Conservation (phyloP, 345 rosid genomes). For the Boechera retrofracta region DNA sequence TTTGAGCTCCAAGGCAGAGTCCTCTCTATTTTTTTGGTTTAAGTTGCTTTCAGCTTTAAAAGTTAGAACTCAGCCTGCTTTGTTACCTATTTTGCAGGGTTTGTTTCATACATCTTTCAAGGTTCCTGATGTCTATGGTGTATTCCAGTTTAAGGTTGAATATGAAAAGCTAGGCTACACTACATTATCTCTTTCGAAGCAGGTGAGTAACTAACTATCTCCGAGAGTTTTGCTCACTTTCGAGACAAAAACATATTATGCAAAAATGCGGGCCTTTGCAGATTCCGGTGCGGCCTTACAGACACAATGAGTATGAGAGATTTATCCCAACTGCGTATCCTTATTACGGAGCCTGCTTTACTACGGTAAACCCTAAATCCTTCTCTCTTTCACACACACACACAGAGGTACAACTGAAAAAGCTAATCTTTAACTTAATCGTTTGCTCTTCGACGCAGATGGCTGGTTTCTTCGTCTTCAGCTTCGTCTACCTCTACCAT, state of each 20-base stretch:
- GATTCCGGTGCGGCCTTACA: constrained; percentile 75
- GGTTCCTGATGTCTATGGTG: constrained; percentile 83
- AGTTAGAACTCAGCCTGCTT: constrained; percentile 26
- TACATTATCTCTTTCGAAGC: constrained; percentile 69
- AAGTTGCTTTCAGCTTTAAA: neutral
- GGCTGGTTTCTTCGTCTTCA: constrained; percentile 78
- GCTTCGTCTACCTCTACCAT: constrained; percentile 66
- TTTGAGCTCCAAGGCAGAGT: constrained; percentile 6
- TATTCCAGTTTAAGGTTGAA: constrained; percentile 80
- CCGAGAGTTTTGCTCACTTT: neutral
- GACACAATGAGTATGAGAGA: constrained; percentile 74
- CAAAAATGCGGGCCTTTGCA: constrained; percentile 40
- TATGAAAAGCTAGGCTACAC: constrained; percentile 74
- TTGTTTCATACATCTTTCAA: constrained; percentile 63
- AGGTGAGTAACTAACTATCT: constrained; percentile 47
- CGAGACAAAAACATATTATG: neutral
- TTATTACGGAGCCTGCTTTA: constrained; percentile 73
- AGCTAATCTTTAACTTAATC: neutral
- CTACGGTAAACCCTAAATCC: constrained; percentile 50
- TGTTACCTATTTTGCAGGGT: constrained; percentile 53
- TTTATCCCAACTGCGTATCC: constrained; percentile 70
- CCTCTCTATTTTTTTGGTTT: neutral
- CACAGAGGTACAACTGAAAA: neutral
- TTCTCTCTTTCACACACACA: neutral
- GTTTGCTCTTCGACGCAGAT: constrained; percentile 52